Base-by-base conservation (phyloP, 129 eudicot species). In the Glebionis coronaria region DNA sequence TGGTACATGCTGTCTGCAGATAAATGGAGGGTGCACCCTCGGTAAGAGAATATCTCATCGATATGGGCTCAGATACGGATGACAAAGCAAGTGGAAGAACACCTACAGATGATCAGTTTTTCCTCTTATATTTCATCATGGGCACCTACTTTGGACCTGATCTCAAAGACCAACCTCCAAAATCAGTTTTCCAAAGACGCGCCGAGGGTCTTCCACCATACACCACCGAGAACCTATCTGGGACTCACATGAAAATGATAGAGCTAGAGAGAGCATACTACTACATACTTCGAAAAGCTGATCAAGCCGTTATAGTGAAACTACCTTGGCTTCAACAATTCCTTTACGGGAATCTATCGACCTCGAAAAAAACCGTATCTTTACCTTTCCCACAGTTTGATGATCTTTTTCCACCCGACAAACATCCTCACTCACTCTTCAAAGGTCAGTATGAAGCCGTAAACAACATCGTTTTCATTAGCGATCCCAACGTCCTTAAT, bases 71-170 rank as follows among this genome's bases (percentile, higher is more conserved):
- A 20, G 82, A 81, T 55, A 63, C 55, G 63, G 87, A 79, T 13
- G 80, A 61, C 59, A 38, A 44, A 50, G 46, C 73, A 71, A 60
- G 73, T 52, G 79, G 51, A 55, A 65, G 49, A 68, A 76, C 70
- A 14, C 75, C 80, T 16, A 82, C 86, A 52, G 82, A 82, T 20
- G 94, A 91, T 76, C 88, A 83, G 78, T 67, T 53, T 71, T 91
- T 91, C 77, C 87, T 91, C 72, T 68, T 88, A 55, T 76, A 82
- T 75, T 85, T 91, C 64, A 83, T 88, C 75, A 85, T 85, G 87
- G 97, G 97, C 9, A 71, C 86, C 50, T 91, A 87, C 76, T 91
- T 91, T 53, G 96, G 82, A 9, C 96, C 97, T 28, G 76, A 88
- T 82, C 81, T 91, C 61, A 85, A 72, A 69, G 77, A 19, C 2